phyloP scores from a whole-genome alignment of 1,139 yeast species.

The Nadsonia starkeyi-henricii region DNA sequence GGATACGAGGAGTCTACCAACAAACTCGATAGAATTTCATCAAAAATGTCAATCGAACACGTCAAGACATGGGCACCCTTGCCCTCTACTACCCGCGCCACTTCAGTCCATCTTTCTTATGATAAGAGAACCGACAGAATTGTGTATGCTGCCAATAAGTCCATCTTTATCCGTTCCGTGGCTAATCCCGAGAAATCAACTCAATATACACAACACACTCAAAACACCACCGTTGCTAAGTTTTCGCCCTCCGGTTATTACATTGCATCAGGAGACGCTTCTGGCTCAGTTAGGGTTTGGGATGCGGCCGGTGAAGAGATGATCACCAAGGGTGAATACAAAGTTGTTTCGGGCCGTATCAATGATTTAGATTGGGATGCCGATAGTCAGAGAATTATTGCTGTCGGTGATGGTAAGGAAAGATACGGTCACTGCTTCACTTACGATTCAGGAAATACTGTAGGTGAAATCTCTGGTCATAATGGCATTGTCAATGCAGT shows the following conservation, averaged over 20 bases:
- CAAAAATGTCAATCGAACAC: neutral
- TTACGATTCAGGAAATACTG: slow-evolving; percentile 87
- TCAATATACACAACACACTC: slow-evolving; percentile 63
- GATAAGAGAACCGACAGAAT: slow-evolving; percentile 53
- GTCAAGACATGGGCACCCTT: slow-evolving; percentile 44
- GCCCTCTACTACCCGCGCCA: slow-evolving; percentile 63
- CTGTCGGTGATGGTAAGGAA: slow-evolving; percentile 92
- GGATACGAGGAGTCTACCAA: no score
- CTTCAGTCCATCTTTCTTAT: slow-evolving; percentile 58
- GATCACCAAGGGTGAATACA: slow-evolving; percentile 65
- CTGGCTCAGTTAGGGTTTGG: slow-evolving; percentile 84
- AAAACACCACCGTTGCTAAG: slow-evolving; percentile 63
- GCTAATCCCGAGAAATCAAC: slow-evolving; percentile 33
- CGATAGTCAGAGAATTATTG: slow-evolving; percentile 72
- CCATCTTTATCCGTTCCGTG: slow-evolving; percentile 59
- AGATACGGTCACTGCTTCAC: slow-evolving; percentile 86
- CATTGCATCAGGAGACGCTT: slow-evolving; percentile 82
- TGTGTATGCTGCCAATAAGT: slow-evolving; percentile 72
- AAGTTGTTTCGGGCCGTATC: slow-evolving; percentile 68
- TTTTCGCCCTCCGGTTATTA: slow-evolving; percentile 85
- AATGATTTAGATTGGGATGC: slow-evolving; percentile 87
- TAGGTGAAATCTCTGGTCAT: slow-evolving; percentile 94
- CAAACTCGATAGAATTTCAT: neutral
- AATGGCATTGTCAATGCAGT: slow-evolving; percentile 76
- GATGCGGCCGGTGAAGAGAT: slow-evolving; percentile 52